Evolutionary conservation across 2,329 filamentous ascomycete genomes (phyloP).

Genomic region (Alternaria sp.): DNA sequence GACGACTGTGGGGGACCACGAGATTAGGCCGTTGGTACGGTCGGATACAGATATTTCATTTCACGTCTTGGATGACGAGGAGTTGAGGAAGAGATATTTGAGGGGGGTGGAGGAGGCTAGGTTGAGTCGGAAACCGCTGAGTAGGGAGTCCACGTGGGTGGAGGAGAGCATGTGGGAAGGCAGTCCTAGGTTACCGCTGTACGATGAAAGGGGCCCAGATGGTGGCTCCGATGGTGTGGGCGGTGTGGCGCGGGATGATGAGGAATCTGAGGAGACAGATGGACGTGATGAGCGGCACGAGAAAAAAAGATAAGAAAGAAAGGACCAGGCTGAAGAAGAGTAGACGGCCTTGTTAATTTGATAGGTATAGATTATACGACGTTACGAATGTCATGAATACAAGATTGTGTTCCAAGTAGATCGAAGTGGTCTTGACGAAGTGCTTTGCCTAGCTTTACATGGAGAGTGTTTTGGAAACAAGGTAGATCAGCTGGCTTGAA

Average conservation of each 20-base stretch:
- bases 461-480: too few species aligned
- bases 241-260: background rate
- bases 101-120: background rate
- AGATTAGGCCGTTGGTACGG: background rate
- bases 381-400: background rate
- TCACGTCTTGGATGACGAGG: background rate
- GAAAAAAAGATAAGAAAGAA: background rate
- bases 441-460: too few species aligned
- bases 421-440: too few species aligned
- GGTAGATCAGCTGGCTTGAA: too few species aligned
- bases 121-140: conserved; percentile 4
- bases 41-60: background rate
- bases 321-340: background rate
- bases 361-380: background rate
- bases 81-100: background rate
- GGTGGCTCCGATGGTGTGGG: background rate
- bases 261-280: background rate
- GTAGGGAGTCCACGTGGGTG: background rate
- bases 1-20: background rate
- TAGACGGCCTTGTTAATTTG: background rate
- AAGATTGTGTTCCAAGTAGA: background rate
- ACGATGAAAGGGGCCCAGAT: background rate
- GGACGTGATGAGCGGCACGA: background rate
- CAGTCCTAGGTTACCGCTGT: background rate
- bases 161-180: background rate